Base-by-base conservation (phyloP, 106 monocot genomes). In the Dactylorhiza incarnata region DNA sequence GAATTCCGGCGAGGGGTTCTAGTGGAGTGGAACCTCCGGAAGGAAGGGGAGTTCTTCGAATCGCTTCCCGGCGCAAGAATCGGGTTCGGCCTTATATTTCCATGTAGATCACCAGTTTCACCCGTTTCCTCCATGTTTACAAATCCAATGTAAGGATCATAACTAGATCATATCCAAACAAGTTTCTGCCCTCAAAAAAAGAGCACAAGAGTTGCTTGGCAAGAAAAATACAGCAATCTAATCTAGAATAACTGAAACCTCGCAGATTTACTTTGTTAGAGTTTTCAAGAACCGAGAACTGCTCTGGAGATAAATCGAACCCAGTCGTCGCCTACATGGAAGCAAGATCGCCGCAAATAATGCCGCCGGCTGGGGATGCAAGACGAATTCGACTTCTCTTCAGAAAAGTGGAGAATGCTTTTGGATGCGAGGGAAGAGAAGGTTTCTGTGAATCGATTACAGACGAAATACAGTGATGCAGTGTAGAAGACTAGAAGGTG, bases 1-100 rank as follows among this genome's bases (percentile, higher is more conserved):
- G 86, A 79, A 11, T 93, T 92, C 72, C 85, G 87, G 10, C 87
- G 74, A 15, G 95, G 76, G 46, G 89, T 85, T 54, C 85, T 77
- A 72, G 24, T 69, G 26, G 88, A 80, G 73, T 75, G 73, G 53
- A 78, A 56, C 68, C 84, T 82, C 53, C 87, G 78, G 17, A 68
- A 87, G 3, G 91, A 77, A 76, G 88, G 86, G 12, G 95, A 90
- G 62, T 81, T 83, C 78, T 79, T 85, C 0, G 91, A 73, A 23
- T 76, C 81, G 74, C 72, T 82, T 62, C 82, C 77, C 24, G 75
- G 19, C 4, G 86, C n/a, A 9, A 80, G 76, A 16, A 73, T 26
- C 11, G 89, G 73, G 48, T 49, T 68, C 74, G 72, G 87, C 54
- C 86, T 77, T 49, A 72, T 52, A 72, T 76, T 87, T 48, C 53